Base-by-base conservation (phyloP, 139 green algal genomes). In the Edaphochlamys debaryana region DNA sequence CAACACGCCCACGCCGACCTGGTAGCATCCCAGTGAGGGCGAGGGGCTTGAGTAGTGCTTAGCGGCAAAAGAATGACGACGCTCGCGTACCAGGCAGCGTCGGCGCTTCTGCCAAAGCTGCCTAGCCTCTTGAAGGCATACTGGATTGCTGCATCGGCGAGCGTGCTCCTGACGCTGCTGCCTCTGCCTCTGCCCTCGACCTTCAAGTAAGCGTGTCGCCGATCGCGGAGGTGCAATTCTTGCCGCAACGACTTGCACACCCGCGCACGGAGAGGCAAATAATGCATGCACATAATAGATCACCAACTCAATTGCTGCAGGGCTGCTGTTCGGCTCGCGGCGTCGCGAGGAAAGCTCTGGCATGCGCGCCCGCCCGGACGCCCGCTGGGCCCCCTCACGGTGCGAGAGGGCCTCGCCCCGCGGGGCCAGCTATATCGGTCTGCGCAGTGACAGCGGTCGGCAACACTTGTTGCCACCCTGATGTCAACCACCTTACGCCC, bases 191-290 rank as follows among this genome's bases (percentile, higher is more conserved):
- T 90, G 0, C 79, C 84, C 4, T 29, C 37, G 0, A 68, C 84
- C 17, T 94, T 95, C 85, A 94, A 91, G 92, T 94, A 52, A 84
- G 82, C 2, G 40, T 36, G n/a, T n/a, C n/a, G n/a, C n/a, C n/a
- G n/a, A n/a, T n/a, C n/a, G n/a, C n/a, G n/a, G n/a, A n/a, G n/a
- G n/a, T n/a, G n/a, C n/a, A n/a, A n/a, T n/a, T n/a, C n/a, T n/a
- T n/a, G n/a, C n/a, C n/a, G n/a, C n/a, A n/a, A n/a, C n/a, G n/a
- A n/a, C n/a, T n/a, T n/a, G n/a, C n/a, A n/a, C n/a, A 4, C 32
- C 66, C 42, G 38, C 30, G n/a, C 19, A 27, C n/a, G 42, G 42
- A 37, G 68, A 67, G 20, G 13, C 17, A 63, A 6, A 19, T 63
- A 19, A 19, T 63, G 6, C 54, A 30, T 25, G 15, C 17, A 25